Conservation (phyloP, 306 rosid species). For the Castanospermum australe region DNA sequence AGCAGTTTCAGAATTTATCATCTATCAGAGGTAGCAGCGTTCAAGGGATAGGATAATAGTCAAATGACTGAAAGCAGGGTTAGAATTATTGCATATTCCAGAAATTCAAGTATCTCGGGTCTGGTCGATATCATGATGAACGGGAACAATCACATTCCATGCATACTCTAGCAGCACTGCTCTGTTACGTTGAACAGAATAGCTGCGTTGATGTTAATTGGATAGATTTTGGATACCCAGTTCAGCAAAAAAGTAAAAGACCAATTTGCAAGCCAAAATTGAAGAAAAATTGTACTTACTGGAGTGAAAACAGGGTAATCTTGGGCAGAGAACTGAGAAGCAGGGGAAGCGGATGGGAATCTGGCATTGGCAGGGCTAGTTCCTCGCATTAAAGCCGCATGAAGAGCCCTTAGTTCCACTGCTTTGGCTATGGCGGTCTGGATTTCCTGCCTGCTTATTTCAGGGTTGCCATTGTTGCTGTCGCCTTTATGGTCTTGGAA, state of each 20-base stretch:
- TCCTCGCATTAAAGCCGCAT: conserved; percentile 78
- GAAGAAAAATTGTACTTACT: conserved; percentile 34
- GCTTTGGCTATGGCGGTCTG: conserved; percentile 92
- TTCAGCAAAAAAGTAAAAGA: not conserved
- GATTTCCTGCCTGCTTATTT: conserved; percentile 71
- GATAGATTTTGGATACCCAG: not conserved
- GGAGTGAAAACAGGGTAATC: conserved; percentile 99
- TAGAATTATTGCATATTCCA: conserved; percentile 6
- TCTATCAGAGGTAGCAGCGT: not conserved
- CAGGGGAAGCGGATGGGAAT: conserved; percentile 63
- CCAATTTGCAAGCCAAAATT: not conserved
- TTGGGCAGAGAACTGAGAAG: conserved; percentile 81
- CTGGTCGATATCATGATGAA: conserved; percentile 17
- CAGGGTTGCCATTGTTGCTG: conserved; percentile 35
- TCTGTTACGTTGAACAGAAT: not conserved
- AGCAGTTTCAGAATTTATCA: conserved; percentile 6
- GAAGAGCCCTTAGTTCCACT: conserved; percentile 90
- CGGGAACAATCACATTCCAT: conserved; percentile 3
- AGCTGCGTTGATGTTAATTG: not conserved
- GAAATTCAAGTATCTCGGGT: conserved; percentile 20
- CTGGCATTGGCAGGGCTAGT: conserved; percentile 59
- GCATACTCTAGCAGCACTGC: not conserved
- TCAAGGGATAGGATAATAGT: not conserved
- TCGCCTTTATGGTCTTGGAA: conserved; percentile 37
- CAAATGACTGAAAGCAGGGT: not conserved